Percentiles rank a stretch among this genome's conserved stretches.
These are phyloP conservation scores for Pseudomicrostroma phylloplanum DNA, from an alignment of 1,284 basidiomycete species.

Conservation along the genomic window DNA sequence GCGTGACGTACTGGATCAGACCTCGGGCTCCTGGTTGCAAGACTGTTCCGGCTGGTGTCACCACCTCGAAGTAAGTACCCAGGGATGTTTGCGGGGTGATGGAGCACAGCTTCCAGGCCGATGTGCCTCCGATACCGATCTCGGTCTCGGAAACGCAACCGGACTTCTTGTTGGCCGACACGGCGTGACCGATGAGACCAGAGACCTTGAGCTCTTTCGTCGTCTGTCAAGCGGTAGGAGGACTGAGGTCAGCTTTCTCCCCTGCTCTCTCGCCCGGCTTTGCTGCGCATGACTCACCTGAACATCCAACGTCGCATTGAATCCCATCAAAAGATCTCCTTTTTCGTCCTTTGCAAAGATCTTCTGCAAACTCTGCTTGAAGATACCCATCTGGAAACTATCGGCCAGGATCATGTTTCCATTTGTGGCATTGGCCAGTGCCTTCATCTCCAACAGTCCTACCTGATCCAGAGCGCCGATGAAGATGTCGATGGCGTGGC, in stretches of 20 bases:
- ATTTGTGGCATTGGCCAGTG: constrained; percentile 87
- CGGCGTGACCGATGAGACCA: constrained; percentile 93
- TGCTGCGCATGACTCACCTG: constrained; percentile 53
- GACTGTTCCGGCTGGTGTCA: constrained; percentile 94
- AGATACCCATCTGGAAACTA: constrained; percentile 95
- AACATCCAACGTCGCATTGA: constrained; percentile 98
- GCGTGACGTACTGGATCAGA: constrained; percentile 95
- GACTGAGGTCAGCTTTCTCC: too few species aligned
- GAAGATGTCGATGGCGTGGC: constrained; percentile 90
- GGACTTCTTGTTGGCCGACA: constrained; percentile 63
- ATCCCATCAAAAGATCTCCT: constrained; percentile 90
- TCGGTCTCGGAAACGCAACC: constrained; percentile 97
- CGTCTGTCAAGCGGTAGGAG: constrained; percentile 58
- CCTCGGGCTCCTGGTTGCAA: constrained; percentile 85
- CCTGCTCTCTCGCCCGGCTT: not conserved
- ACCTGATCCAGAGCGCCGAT: constrained; percentile 98
- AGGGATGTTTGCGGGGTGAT: constrained; percentile 81
- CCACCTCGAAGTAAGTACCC: constrained; percentile 96
- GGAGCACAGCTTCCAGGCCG: constrained; percentile 96
- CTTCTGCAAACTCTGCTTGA: constrained; percentile 95
- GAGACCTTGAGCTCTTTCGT: constrained; percentile 99
- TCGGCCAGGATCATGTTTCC: constrained; percentile 94
- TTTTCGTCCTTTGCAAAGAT: constrained; percentile 90
- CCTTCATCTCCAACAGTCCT: constrained; percentile 95
- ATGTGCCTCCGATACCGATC: constrained; percentile 96